Evolutionary conservation across 805 yeast species (phyloP).

Genomic region (Zygosaccharomyces gambellarensis): DNA sequence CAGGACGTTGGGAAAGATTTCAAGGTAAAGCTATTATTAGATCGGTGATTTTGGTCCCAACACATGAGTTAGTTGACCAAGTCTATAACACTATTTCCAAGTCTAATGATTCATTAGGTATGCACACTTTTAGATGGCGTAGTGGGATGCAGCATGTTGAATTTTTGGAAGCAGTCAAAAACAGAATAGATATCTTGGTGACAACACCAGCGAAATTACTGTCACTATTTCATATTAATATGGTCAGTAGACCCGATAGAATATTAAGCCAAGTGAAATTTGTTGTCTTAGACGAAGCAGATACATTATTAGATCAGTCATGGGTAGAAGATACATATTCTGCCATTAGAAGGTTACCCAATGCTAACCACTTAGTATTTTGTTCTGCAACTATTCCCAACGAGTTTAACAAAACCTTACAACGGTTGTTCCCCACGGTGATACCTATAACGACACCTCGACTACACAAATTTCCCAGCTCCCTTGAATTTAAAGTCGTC

Average conservation of each 20-base stretch:
- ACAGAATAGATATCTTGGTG: slow-evolving; percentile 69
- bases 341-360: slow-evolving; percentile 47
- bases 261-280: slow-evolving; percentile 46
- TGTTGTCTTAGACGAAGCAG: slow-evolving; percentile 89
- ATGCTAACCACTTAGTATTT: slow-evolving; percentile 60
- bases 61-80: slow-evolving; percentile 83
- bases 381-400: slow-evolving; percentile 90
- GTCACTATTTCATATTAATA: slow-evolving; percentile 34
- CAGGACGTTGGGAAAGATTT: slow-evolving; percentile 35
- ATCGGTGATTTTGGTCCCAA: slow-evolving; percentile 78
- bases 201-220: slow-evolving; percentile 78
- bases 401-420: slow-evolving; percentile 60
- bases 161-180: slow-evolving; percentile 44
- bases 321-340: slow-evolving; percentile 63
- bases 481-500: slow-evolving; percentile 65
- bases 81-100: slow-evolving; percentile 46
- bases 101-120: slow-evolving; percentile 34
- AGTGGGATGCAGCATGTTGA: slow-evolving; percentile 51
- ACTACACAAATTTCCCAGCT: slow-evolving; percentile 77
- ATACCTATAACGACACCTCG: slow-evolving; percentile 70
- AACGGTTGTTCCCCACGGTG: slow-evolving; percentile 58
- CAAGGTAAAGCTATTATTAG: slow-evolving; percentile 47
- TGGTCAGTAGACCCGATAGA: slow-evolving; percentile 38
- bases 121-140: slow-evolving; percentile 58
- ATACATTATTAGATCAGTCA: slow-evolving; percentile 78